Evolutionary conservation across 2,329 filamentous ascomycete species (phyloP).

Genomic region (Mycosphaerella arachidis): DNA sequence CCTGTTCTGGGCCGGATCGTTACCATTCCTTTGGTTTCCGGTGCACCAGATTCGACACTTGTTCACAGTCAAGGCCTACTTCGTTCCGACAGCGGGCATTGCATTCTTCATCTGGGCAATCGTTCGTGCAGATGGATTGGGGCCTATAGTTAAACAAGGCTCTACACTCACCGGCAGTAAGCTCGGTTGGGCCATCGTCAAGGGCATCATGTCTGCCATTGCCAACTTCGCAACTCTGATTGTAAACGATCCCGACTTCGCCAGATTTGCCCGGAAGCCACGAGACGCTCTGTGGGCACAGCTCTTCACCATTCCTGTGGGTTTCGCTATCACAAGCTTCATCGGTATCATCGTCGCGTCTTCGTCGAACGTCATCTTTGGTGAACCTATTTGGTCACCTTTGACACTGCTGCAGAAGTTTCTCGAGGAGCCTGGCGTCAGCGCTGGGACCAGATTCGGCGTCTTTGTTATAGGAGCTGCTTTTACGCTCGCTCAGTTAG

Average conservation of each 20-base stretch:
- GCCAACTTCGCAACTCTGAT: constrained; percentile 89
- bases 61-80: constrained; percentile 86
- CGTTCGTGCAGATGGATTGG: constrained; percentile 73
- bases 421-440: constrained; percentile 37
- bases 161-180: constrained; percentile 60
- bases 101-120: constrained; percentile 86
- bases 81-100: constrained; percentile 78
- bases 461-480: constrained; percentile 47
- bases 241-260: constrained; percentile 58
- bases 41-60: constrained; percentile 84
- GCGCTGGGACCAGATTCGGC: constrained; percentile 45
- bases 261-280: constrained; percentile 74
- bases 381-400: constrained; percentile 35
- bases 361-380: constrained; percentile 41
- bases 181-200: constrained; percentile 76
- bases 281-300: constrained; percentile 76
- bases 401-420: constrained; percentile 39
- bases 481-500: constrained; percentile 47
- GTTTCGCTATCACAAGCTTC: constrained; percentile 66
- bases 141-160: constrained; percentile 71
- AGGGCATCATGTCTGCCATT: constrained; percentile 82
- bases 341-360: constrained; percentile 51
- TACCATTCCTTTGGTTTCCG: constrained; percentile 84
- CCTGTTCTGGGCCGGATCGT: constrained; percentile 75
- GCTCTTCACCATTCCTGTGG: constrained; percentile 51